Evolutionary conservation across 208 protist genomes (phyloP), one percentile per base, ranked within the genome.

Genomic region (Trypanosomatidae sp.): DNA sequence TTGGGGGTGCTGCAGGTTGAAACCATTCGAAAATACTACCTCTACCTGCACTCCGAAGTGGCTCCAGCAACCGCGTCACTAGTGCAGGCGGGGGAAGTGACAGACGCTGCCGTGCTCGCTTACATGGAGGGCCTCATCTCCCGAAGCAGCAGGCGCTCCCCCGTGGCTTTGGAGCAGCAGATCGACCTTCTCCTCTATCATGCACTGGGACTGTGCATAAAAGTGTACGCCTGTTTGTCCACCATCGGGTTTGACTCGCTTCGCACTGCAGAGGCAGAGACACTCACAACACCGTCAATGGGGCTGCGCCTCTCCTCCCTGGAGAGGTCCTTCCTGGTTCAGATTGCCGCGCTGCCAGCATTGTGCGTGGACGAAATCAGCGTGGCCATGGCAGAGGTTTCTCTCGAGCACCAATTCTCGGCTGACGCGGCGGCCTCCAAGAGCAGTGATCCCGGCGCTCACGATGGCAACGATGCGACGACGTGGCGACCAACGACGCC

Each of bases 341-440:
- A 84, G 52, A 73, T 91, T 9, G 89, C 89, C 17, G 83, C 91
- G 44, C 79, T 96, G 36, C 89, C 87, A 5, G 80, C 88, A 43
- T 77, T 94, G 56, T 91, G 88, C 59, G 72, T 83, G 47, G 91
- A 96, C 59, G 89, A 96, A 77, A 62, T 96, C 47, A 89, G 84
- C 80, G 72, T 84, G 9, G 84, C 91, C 2, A 93, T 96, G 82
- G 83, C 86, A 0, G 81, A 88, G 62, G 71, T 83, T 10, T 86
- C 87, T 6, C 60, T 81, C 22, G 77, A 85, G 66, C 46, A 53
- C 19, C 33, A 56, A 43, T 25, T 10, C 50, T 7, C 47, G 1
- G 62, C 46, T 41, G 49, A n/a, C 15, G 50, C 62, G 68, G 69
- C 62, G 30, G n/a, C 28, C 28, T 43, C 47, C 59, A 69, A 50